These are phyloP conservation scores for Keithomyces neogunnii DNA, from an alignment of 2,329 filamentous ascomycete species.

Conservation along the genomic window DNA sequence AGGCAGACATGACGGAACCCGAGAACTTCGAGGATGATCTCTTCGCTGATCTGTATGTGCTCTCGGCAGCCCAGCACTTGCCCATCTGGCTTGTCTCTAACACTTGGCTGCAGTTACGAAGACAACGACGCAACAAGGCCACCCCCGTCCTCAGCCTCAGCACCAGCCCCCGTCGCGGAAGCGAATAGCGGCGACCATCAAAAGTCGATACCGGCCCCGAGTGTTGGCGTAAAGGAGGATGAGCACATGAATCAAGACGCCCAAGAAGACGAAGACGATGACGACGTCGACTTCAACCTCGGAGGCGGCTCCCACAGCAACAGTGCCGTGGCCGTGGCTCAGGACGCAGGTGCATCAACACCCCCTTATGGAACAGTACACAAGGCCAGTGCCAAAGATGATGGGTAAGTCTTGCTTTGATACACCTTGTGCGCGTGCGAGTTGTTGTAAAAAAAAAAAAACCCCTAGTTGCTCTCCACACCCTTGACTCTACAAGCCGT, in stretches of 20 bases:
- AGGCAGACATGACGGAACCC: constrained; percentile 60
- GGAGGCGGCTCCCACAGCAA: constrained; percentile 31
- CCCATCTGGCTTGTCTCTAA: constrained; percentile 3
- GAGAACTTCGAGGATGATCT: constrained; percentile 89
- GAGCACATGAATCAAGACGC: constrained; percentile 34
- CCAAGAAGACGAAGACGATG: constrained; percentile 43
- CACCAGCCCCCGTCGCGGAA: constrained; percentile 18
- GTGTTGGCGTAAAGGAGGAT: constrained; percentile 17
- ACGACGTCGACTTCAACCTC: constrained; percentile 52
- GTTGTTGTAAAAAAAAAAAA: neutral
- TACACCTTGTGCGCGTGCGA: neutral
- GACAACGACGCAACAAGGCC: constrained; percentile 46
- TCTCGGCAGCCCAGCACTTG: neutral
- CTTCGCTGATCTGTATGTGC: constrained; percentile 81
- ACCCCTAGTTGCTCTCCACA: neutral
- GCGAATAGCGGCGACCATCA: constrained; percentile 20
- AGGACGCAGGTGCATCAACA: constrained; percentile 22
- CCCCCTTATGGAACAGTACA: constrained; percentile 29
- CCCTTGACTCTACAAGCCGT: neutral
- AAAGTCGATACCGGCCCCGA: constrained; percentile 9
- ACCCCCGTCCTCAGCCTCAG: constrained; percentile 22
- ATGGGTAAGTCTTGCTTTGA: constrained; percentile 28
- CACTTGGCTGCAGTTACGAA: constrained; percentile 45
- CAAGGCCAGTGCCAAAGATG: constrained; percentile 56
- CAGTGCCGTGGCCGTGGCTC: constrained; percentile 19